Evolutionary conservation across 148 eudicot genomes (phyloP).

Genomic region (Rhododendron griersonianum): DNA sequence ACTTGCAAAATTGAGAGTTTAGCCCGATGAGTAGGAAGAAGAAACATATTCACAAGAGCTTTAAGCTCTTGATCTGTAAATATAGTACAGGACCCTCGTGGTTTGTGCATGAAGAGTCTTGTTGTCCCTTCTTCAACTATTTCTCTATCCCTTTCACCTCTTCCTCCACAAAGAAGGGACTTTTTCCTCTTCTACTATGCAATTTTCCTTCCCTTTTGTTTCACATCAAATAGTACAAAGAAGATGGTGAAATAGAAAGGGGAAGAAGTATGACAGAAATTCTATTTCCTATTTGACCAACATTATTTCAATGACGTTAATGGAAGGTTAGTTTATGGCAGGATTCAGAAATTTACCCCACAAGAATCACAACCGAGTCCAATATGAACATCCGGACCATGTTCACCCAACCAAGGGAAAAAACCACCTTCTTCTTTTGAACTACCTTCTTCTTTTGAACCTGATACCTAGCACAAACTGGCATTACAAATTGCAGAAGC

Average conservation of each 20-base stretch:
- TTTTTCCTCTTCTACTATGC: neutral
- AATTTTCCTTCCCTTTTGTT: neutral
- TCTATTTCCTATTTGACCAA: neutral
- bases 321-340: neutral
- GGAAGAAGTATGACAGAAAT: neutral
- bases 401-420: slow-evolving; percentile 35
- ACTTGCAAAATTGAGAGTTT: neutral
- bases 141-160: neutral
- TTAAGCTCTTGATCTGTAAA: neutral
- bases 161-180: neutral
- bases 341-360: slow-evolving; percentile 45
- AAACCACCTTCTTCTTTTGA: slow-evolving; percentile 25
- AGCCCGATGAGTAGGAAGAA: neutral
- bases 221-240: neutral
- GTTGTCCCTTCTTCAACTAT: neutral
- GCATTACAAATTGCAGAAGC: neutral
- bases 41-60: neutral
- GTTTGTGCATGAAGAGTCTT: neutral
- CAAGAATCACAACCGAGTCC: slow-evolving; percentile 75
- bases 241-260: neutral
- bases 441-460: slow-evolving; percentile 27
- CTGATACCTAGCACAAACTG: slow-evolving; percentile 22
- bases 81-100: neutral
- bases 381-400: slow-evolving; percentile 39
- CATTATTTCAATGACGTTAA: neutral